Base-by-base conservation (phyloP, 768 basidiomycete species). In the Suillus bovinus region DNA sequence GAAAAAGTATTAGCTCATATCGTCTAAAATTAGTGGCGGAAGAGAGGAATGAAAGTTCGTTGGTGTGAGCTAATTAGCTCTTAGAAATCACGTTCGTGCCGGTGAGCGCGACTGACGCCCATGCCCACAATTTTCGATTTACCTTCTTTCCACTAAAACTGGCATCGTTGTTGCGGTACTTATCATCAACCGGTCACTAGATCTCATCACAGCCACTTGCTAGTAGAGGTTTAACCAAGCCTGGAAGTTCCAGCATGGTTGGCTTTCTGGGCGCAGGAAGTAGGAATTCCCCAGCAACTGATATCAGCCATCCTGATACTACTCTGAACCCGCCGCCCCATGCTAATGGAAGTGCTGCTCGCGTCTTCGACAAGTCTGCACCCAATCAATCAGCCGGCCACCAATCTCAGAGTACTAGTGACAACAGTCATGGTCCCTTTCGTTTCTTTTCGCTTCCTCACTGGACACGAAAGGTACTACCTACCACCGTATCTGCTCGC, bases 361-460 rank as follows among this genome's bases (percentile, higher is more conserved):
- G 79, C 55, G 61, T 81, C 29, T 68, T 82, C 53, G 81, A 80
- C 69, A 81, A 77, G 41, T 81, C 81, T 31, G 82, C 81, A 56
- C 83, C 81, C 31, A 81, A 78, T 33, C 83, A 81, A 24, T 77
- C 78, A 65, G 78, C 80, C 24, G 24, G 36, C 83, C 33, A 78
- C 79, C 27, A 80, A 27, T 27, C 36, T 47, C 42, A 41, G 14
- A 77, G 78, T 20, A 50, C 16, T 50, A 29, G 49, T 57, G 80
- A 81, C 14, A 77, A 83, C 14, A 81, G 62, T 11, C 59, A 66
- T 53, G 59, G 55, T 17, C 61, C 54, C 8, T 49, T 64, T 39
- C 86, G 85, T 73, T 85, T 90, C 74, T 85, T 90, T 73, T 86
- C 88, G 27, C 73, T 87, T 29, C 85, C 88, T 17, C 78, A 81